Conservation (phyloP, 306 rosid species). For the Begonia masoniana region DNA sequence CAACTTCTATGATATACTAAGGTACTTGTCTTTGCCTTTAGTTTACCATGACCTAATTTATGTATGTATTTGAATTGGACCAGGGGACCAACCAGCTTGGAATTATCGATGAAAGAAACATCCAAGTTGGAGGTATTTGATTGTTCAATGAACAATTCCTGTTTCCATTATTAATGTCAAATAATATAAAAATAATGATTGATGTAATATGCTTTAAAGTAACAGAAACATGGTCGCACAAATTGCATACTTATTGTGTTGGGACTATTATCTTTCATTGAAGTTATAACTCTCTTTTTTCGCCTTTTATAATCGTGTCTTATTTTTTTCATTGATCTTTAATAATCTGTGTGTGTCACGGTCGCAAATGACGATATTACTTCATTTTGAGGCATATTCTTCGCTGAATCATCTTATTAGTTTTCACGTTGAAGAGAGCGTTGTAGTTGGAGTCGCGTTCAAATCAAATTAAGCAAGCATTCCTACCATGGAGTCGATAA, state of each 20-base stretch:
- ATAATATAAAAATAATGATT: too few species aligned
- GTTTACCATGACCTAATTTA: constrained; percentile 14
- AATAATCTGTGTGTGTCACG: too few species aligned
- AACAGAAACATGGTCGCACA: too few species aligned
- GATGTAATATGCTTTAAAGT: too few species aligned
- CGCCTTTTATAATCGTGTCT: too few species aligned
- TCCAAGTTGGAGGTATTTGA: constrained; percentile 44
- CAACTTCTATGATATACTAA: constrained; percentile 55
- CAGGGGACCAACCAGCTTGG: constrained; percentile 54
- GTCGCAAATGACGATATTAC: too few species aligned
- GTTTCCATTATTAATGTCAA: too few species aligned
- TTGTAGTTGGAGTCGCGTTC: constrained; percentile 15
- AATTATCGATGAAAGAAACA: constrained; percentile 35
- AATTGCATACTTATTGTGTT: too few species aligned
- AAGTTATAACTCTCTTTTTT: too few species aligned
- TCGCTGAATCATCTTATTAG: constrained; percentile 17
- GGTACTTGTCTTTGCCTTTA: constrained; percentile 74
- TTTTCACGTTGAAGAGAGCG: constrained; percentile 23
- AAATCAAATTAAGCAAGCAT: constrained; percentile 19
- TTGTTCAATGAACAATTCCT: too few species aligned
- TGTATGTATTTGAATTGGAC: constrained; percentile 14
- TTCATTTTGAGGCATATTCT: constrained; percentile 15
- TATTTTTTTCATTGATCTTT: too few species aligned
- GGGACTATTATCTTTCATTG: too few species aligned
- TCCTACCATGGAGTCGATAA: constrained; percentile 15